Base-by-base conservation (phyloP, 441 rosid species). In the Populus hybrid region DNA sequence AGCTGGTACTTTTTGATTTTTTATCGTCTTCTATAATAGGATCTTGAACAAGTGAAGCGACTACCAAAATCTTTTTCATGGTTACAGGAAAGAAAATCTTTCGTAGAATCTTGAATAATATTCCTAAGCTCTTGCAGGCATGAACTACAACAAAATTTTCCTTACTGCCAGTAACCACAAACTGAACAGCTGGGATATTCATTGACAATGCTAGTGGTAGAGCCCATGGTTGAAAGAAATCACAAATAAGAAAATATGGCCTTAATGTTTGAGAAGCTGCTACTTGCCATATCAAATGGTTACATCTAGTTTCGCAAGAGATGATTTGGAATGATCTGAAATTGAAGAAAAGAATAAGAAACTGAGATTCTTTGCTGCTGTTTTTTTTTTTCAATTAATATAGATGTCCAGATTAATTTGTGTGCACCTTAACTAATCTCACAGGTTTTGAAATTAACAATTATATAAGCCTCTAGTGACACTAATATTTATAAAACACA, bases 211-310 rank as follows among this genome's bases (percentile, higher is more conserved):
- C 83, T 1, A 82, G 9, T 0, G 11, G 20, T 0, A 82, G 81
- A 1, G 83, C 88, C 89, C 86, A 88, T 1, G 86, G 88, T 64
- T 77, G 81, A 36, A 85, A 30, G 21, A 84, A 73, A 69, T 88
- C 89, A 76, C 81, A 86, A 12, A 83, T 30, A 4, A 86, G 64
- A 34, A 84, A 36, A 77, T 85, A 80, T 0, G 90, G 88, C 3
- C 40, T 66, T 12, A 81, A 69, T 80, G 16, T 69, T 20, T 30
- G 61, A 38, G 67, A 85, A 88, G 64, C 5, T 59, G 0, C 34
- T 77, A n/a, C 74, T 71, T 0, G 88, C 63, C 34, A 53, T 9
- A 78, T 87, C 87, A 30, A 85, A 76, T 53, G 89, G 76, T 10
- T 63, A 5, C 35, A 78, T 82, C 20, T 87, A 84, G 36, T 86